Base-by-base conservation (phyloP, 228 moss, liverwort and hornwort species). In the Sphagnum fallax region DNA sequence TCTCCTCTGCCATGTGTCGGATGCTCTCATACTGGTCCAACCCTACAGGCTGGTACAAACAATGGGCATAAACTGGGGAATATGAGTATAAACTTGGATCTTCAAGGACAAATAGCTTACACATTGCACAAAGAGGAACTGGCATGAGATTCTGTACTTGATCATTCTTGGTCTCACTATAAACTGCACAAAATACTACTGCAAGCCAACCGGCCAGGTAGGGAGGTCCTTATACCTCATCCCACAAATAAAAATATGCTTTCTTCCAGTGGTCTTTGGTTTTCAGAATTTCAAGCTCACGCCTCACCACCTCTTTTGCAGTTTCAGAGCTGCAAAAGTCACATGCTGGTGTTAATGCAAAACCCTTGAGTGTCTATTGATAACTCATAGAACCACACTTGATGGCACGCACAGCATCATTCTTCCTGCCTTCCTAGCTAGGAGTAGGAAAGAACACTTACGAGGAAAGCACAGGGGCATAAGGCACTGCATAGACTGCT, bases 231-330 rank as follows among this genome's bases (percentile, higher is more conserved):
- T 69, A 74, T 82, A 80, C 93, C 90, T 93, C 93, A 75, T 93
- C 90, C 93, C 93, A 93, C 73, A 93, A 75, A 75, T 93, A 93
- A 72, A 93, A 87, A 73, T 93, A 93, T 9, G 91, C 91, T 68
- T 89, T 93, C 74, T 79, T 89, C 93, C 93, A 93, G 76, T 93
- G 93, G 65, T 74, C 32, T 71, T 86, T 84, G 14, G 77, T 82
- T 79, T 81, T 87, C 60, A 93, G 73, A 68, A 84, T 78, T 73
- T 86, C 89, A 69, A 93, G 68, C 74, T 93, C 93, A 69, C 76
- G 69, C 66, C 77, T 85, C n/a, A 93, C 77, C 70, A 84, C 83
- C 71, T 87, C 84, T 79, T 87, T 91, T 1, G 93, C 85, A 71
- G 75, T 66, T 52, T 87, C 91, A 72, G 85, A 82, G 75, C 93